Evolutionary conservation across 1,284 basidiomycete genomes (phyloP), one percentile per base, ranked within the genome.

Genomic region (Testicularia cyperi): DNA sequence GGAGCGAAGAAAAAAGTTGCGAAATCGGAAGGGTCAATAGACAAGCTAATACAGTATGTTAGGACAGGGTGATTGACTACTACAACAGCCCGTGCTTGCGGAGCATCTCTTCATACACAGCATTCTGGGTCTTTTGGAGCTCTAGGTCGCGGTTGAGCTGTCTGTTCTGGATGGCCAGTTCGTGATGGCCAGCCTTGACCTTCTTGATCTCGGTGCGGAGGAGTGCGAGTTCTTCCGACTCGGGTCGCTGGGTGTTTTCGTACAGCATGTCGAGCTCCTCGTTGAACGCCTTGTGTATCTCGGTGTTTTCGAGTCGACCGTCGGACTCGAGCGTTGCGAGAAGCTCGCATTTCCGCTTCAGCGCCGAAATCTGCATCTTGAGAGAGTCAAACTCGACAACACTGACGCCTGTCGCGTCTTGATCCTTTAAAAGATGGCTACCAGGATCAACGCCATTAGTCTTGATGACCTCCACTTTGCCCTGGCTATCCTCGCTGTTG

Each of bases 251-350:
- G 14, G 68, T 68, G 28, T 74, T 53, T 12, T 71, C 63, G 58
- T 74, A 76, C 14, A 76, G 48, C 34, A 55, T 28, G 35, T 70
- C 67, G 8, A 76, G 43, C 47, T 76, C 74, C 34, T 76, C 74
- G 43, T 76, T 76, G 58, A 75, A 76, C 6, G 65, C 65, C 45
- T 66, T 60, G 52, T 75, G 70, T n/a, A 75, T 48, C 51, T 70
- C 71, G 13, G 72, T 68, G 38, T 76, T 74, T 42, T 76, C 74
- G 26, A 72, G 35, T 3, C 72, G 61, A 3, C 64, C 70, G 35
- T 75, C 72, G 19, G 61, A 44, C 44, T 76, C 73, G 20, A 75
- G 53, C 20, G 63, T 64, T 10, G 58, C 56, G 16, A 75, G 38
- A n/a, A 70, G 38, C 23, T 64, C 65, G 41, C 66, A 68, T 30